Percentiles rank a stretch among this genome's conserved stretches.
Conservation (phyloP, 352 stramenopile genomes). For the Pythium dissimile region DNA sequence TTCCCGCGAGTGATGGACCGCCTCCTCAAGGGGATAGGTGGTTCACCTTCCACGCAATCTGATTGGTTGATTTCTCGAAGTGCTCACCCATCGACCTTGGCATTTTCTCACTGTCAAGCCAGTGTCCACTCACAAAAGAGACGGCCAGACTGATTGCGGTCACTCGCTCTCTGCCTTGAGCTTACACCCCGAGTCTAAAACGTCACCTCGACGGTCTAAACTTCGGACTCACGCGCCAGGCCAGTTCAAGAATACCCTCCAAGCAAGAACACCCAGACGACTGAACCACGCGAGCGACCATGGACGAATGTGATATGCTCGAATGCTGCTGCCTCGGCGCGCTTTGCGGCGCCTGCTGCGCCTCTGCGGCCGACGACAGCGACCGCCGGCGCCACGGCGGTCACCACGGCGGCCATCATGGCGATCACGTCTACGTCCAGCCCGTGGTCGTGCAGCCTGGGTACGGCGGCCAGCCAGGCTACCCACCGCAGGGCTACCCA, state of each 20-base stretch:
- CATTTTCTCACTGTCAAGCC: conserved; percentile 17
- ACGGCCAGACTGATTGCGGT: too few species aligned
- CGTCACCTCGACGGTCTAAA: neutral
- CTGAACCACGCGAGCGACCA: too few species aligned
- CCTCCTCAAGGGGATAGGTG: neutral
- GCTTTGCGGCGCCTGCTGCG: conserved; percentile 74
- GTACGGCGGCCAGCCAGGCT: conserved; percentile 42
- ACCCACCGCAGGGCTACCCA: conserved; percentile 37
- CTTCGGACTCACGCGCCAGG: too few species aligned
- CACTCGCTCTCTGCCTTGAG: neutral
- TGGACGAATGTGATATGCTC: conserved; percentile 78
- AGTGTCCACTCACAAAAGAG: too few species aligned
- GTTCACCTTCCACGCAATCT: neutral
- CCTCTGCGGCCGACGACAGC: conserved; percentile 30
- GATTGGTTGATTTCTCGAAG: conserved; percentile 7
- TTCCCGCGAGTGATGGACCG: too few species aligned
- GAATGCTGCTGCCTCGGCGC: conserved; percentile 75
- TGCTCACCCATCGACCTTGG: neutral
- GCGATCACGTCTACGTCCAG: conserved; percentile 69
- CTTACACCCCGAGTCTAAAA: neutral
- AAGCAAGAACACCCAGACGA: neutral
- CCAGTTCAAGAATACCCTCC: conserved; percentile 1
- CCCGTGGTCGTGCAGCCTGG: conserved; percentile 50
- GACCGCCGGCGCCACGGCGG: conserved; percentile 34
- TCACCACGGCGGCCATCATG: conserved; percentile 34